These are phyloP conservation scores for Chamaecrista fasciculata DNA, from an alignment of 306 rosid genomes.

Conservation along the genomic window DNA sequence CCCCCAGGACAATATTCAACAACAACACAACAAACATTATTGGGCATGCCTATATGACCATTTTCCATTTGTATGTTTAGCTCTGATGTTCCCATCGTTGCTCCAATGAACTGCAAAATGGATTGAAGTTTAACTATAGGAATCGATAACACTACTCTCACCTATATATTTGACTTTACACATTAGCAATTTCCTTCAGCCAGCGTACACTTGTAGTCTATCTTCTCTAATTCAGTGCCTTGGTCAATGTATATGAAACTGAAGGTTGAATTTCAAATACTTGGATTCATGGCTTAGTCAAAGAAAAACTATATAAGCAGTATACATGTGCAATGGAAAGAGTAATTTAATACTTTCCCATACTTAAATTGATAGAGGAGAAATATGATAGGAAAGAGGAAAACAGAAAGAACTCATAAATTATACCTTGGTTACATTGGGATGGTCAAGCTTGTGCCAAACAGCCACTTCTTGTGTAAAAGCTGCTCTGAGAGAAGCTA, in stretches of 20 bases:
- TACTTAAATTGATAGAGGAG: not conserved
- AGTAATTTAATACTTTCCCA: not conserved
- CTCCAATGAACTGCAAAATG: slow-evolving; percentile 83
- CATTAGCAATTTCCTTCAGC: slow-evolving; percentile 2
- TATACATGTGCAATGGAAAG: not conserved
- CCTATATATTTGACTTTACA: slow-evolving; percentile 2
- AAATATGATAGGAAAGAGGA: too few relatives aligned
- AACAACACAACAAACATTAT: slow-evolving; percentile 87
- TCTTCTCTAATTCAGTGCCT: slow-evolving; percentile 6
- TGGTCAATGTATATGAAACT: too few relatives aligned
- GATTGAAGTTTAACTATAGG: slow-evolving; percentile 19
- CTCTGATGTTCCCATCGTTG: slow-evolving; percentile 86
- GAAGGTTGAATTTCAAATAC: not conserved
- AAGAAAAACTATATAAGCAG: not conserved
- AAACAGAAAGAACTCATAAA: slow-evolving; percentile 20
- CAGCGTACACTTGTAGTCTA: not conserved
- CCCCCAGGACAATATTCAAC: slow-evolving; percentile 99
- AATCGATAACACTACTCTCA: slow-evolving; percentile 14
- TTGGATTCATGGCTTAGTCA: not conserved
- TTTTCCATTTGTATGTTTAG: slow-evolving; percentile 78
- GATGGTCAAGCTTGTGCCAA: slow-evolving; percentile 99
- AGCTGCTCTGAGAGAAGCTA: slow-evolving; percentile 92
- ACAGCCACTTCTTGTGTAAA: slow-evolving; percentile 98
- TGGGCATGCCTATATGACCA: slow-evolving; percentile 95
- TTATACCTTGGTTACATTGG: slow-evolving; percentile 88